Base-by-base conservation (phyloP, 2,329 filamentous ascomycete species). In the Penicillium sclerotigenum region DNA sequence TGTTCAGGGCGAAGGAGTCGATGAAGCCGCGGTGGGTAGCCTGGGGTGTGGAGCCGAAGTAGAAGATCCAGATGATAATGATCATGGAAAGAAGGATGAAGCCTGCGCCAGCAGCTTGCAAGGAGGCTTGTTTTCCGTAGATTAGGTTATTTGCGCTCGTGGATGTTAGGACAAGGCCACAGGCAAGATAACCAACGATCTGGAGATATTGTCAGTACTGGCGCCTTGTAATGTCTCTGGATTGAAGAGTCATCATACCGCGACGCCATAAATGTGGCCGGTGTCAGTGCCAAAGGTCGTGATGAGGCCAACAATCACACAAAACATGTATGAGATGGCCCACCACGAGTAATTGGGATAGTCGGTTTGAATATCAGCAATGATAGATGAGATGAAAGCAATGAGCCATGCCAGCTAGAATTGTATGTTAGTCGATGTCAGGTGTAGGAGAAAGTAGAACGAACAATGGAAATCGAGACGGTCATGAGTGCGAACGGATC, bases 401-500 rank as follows among this genome's bases (percentile, higher is more conserved):
- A 99, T 96, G 64, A 96, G 75, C 94, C 94, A 99, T 57, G 92
- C 93, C 62, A 96, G 86, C 93, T 97, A 72, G 65, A 61, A 42
- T 6, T 60, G 9, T 52, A 36, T 34, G 13, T 56, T 52, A 56
- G 53, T 31, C 11, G 4, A 29, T 26, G 18, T 38, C 62, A 52
- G 64, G 65, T 65, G 28, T 31, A 18, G 37, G 29, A 41, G 36
- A 40, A 28, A 22, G 14, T 14, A 24, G n/a, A 31, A 83, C 91
- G 75, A 85, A 97, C 93, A 71, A 90, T 81, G 61, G 89, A 85
- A 74, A 97, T 97, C 56, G 93, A 97, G 62, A 96, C 85, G 34
- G 94, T 97, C 53, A 92, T 91, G 58, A 99, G 83, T 58, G 93
- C 92, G 76, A 99, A 97, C 6, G 94, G 94, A 77, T 99, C 93